Evolutionary conservation across 306 rosid species (phyloP).

Genomic region (Sechiopsis laciniata): DNA sequence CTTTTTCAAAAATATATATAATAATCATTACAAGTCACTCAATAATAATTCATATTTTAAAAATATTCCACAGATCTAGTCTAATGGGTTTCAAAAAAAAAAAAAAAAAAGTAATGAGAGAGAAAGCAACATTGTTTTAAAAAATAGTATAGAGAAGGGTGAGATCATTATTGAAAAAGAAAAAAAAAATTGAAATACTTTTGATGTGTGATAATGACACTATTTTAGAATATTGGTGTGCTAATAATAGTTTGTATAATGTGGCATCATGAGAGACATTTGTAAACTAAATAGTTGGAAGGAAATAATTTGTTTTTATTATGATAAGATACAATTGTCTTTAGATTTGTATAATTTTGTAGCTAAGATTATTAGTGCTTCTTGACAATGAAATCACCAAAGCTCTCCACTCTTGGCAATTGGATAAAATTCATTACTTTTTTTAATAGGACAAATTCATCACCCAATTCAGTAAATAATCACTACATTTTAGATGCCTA

Average conservation of each 20-base stretch:
- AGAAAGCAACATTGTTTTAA: not conserved
- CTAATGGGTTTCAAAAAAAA: not conserved
- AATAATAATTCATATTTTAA: not conserved
- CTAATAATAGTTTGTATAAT: not conserved
- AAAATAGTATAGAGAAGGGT: not conserved
- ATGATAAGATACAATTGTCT: not conserved
- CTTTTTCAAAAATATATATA: too few relatives aligned
- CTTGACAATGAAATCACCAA: conserved; percentile 13
- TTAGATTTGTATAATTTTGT: not conserved
- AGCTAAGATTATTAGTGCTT: conserved; percentile 8
- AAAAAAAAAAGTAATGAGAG: not conserved
- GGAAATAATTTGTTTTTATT: too few relatives aligned
- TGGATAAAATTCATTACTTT: not conserved
- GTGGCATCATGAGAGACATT: not conserved
- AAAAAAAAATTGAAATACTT: not conserved
- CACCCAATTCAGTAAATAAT: not conserved
- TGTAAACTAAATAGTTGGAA: too few relatives aligned
- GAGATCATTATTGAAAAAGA: not conserved
- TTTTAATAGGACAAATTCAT: not conserved
- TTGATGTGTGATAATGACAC: conserved; percentile 9
- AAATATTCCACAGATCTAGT: not conserved
- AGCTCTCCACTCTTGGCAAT: conserved; percentile 3
- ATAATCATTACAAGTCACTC: not conserved
- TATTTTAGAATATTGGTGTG: conserved; percentile 1
- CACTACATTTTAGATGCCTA: not conserved